Conservation (phyloP, 495 filamentous ascomycete genomes). For the Trichoderma parareesei region DNA sequence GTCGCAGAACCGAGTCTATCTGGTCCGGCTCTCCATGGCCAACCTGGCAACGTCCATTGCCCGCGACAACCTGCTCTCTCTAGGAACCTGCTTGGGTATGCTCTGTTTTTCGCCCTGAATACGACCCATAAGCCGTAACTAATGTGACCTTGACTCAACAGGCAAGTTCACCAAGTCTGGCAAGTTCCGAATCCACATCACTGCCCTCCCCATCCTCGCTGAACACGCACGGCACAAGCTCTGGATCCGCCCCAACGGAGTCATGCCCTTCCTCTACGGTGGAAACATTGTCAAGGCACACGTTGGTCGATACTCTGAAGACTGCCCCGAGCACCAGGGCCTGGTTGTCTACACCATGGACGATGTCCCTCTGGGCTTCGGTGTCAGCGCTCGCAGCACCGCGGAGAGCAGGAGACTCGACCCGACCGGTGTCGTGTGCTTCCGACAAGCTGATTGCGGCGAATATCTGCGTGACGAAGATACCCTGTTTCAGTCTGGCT, state of each 20-base stretch:
- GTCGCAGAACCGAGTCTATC: constrained; percentile 69
- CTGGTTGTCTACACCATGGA: constrained; percentile 69
- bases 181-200: constrained; percentile 81
- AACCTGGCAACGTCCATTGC: constrained; percentile 83
- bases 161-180: constrained; percentile 87
- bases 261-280: constrained; percentile 91
- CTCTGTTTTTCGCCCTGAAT: neutral
- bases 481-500: constrained; percentile 34
- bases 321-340: constrained; percentile 72
- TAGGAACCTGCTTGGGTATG: constrained; percentile 73
- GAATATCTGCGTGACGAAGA: constrained; percentile 83
- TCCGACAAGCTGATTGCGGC: constrained; percentile 82
- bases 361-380: constrained; percentile 75
- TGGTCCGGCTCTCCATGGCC: constrained; percentile 74
- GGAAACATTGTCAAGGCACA: constrained; percentile 88
- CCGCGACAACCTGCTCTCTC: constrained; percentile 65
- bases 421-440: constrained; percentile 78
- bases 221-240: constrained; percentile 87
- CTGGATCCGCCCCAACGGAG: constrained; percentile 91
- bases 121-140: too few species aligned
- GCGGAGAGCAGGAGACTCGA: constrained; percentile 73
- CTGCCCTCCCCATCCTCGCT: constrained; percentile 76
- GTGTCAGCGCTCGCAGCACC: constrained; percentile 60
- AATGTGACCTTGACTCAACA: constrained; percentile 14
- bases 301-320: constrained; percentile 79